Evolutionary conservation across 108 stramenopile genomes (phyloP).

Genomic region (Fragilariopsis cylindrus): DNA sequence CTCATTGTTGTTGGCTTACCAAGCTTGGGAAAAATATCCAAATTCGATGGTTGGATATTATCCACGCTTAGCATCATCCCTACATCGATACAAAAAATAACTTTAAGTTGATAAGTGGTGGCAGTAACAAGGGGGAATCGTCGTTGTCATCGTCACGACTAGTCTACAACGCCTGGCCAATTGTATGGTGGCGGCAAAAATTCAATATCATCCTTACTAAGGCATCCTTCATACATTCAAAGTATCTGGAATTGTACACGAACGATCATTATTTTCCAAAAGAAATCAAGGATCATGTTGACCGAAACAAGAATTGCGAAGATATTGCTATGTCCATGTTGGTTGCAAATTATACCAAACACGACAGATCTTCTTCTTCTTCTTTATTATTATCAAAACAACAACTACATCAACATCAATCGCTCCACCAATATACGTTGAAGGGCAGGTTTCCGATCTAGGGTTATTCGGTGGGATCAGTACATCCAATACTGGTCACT

Average conservation of each 20-base stretch:
- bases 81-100: neutral
- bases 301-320: slow-evolving; percentile 65
- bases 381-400: neutral
- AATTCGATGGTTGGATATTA: slow-evolving; percentile 65
- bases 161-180: slow-evolving; percentile 55
- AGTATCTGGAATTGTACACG: slow-evolving; percentile 50
- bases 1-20: slow-evolving; percentile 41
- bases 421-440: slow-evolving; percentile 49
- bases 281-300: slow-evolving; percentile 60
- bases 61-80: slow-evolving; percentile 49
- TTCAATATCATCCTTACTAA: slow-evolving; percentile 67
- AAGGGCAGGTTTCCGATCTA: slow-evolving; percentile 45
- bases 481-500: slow-evolving; percentile 42
- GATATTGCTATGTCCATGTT: slow-evolving; percentile 68
- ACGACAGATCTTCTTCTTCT: neutral
- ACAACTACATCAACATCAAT: neutral
- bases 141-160: neutral
- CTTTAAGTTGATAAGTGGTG: neutral
- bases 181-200: slow-evolving; percentile 38
- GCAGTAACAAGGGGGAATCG: neutral
- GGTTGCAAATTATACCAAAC: slow-evolving; percentile 50
- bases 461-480: slow-evolving; percentile 63
- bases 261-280: slow-evolving; percentile 32
- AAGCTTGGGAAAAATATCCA: slow-evolving; percentile 46
- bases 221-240: slow-evolving; percentile 54